Evolutionary conservation across 495 filamentous ascomycete genomes (phyloP).

Genomic region (Penicillium paxilli): DNA sequence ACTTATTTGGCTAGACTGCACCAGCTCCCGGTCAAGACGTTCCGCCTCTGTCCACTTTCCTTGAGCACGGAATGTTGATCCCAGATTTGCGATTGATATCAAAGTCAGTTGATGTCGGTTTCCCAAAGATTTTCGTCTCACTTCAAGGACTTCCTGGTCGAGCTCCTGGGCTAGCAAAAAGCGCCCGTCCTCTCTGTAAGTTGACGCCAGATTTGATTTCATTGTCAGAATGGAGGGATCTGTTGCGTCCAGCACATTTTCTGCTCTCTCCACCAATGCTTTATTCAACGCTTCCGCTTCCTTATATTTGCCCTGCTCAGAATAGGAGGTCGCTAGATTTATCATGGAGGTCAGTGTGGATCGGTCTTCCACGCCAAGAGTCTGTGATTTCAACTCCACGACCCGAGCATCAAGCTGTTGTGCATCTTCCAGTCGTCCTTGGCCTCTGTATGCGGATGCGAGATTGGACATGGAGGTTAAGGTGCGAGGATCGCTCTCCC

Average conservation of each 20-base stretch:
- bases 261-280: slow-evolving; percentile 19
- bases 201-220: slow-evolving; percentile 14
- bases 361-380: slow-evolving; percentile 34
- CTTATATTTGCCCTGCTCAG: slow-evolving; percentile 21
- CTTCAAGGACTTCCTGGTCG: slow-evolving; percentile 30
- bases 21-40: slow-evolving; percentile 22
- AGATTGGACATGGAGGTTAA: slow-evolving; percentile 25
- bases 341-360: slow-evolving; percentile 30
- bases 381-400: slow-evolving; percentile 12
- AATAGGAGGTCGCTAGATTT: slow-evolving; percentile 22
- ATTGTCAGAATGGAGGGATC: slow-evolving; percentile 25
- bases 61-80: slow-evolving; percentile 20
- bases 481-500: neutral
- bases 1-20: slow-evolving; percentile 17
- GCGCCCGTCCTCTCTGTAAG: slow-evolving; percentile 24
- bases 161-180: slow-evolving; percentile 31
- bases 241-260: slow-evolving; percentile 23
- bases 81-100: slow-evolving; percentile 23
- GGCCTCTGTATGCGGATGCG: slow-evolving; percentile 27
- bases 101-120: slow-evolving; percentile 21
- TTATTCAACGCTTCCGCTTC: slow-evolving; percentile 27
- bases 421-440: slow-evolving; percentile 31
- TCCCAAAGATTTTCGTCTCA: slow-evolving; percentile 18
- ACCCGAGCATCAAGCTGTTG: slow-evolving; percentile 12
- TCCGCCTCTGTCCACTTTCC: slow-evolving; percentile 22